Evolutionary conservation across 345 rosid genomes (phyloP).

Genomic region (Clausena lansium): DNA sequence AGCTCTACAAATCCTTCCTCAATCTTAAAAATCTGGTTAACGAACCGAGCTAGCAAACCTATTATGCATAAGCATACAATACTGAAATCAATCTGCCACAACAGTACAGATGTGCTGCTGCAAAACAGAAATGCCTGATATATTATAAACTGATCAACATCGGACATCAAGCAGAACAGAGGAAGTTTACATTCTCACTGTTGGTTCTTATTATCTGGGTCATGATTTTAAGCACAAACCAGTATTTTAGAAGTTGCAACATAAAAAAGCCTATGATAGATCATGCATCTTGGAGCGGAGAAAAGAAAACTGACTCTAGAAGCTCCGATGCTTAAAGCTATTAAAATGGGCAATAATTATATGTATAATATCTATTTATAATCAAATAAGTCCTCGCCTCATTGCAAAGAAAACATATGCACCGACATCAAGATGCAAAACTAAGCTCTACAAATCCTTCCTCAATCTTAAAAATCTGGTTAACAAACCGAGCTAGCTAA

Average conservation of each 20-base stretch:
- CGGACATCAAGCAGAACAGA: neutral
- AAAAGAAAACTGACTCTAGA: neutral
- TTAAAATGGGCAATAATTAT: neutral
- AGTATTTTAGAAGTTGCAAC: neutral
- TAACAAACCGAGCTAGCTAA: neutral
- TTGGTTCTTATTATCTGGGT: neutral
- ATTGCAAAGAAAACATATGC: neutral
- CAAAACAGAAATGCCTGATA: neutral
- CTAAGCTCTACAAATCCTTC: too few relatives aligned
- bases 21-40: neutral
- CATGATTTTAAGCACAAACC: neutral
- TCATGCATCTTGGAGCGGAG: neutral
- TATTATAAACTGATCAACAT: neutral
- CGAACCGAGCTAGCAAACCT: neutral
- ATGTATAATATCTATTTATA: neutral
- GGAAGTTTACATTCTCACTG: neutral
- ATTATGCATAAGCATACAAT: neutral
- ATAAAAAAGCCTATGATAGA: neutral
- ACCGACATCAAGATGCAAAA: too few relatives aligned
- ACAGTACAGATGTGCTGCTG: neutral
- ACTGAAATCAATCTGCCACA: neutral
- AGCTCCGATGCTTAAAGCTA: neutral
- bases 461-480: too few relatives aligned
- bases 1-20: neutral
- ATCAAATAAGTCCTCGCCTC: neutral